Base-by-base conservation (phyloP, 805 yeast genomes). In the Pichia occidentalis region DNA sequence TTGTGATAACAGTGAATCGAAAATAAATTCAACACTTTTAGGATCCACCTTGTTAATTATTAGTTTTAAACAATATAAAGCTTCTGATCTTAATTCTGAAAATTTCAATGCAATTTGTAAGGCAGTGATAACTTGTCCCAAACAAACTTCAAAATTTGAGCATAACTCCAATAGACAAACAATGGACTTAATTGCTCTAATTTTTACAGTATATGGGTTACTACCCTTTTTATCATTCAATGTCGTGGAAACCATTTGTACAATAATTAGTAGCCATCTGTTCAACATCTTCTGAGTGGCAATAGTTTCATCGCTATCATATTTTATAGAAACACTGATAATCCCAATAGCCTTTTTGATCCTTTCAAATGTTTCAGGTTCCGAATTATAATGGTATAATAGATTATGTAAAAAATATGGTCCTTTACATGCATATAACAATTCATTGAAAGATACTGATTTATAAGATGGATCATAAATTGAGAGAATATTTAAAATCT, bases 101-200 rank as follows among this genome's bases (percentile, higher is more conserved):
- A 70, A 71, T 27, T 80, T 87, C 17, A 88, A 59, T 0, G 90
- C 80, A 1, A 87, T 77, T 53, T 86, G 95, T 10, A 90, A 61
- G 49, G 95, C 83, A 2, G 95, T 82, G 42, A 85, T 80, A 4
- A 90, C 74, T 54, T 88, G 97, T 0, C 95, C 94, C 4, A 75
- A 71, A 22, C 83, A 72, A 12, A 77, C 66, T 19, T 68, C 60
- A 37, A 57, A 63, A 5, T 71, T 70, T 2, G 50, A 40, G 2
- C 76, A 62, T 2, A 76, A 59, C 29, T 69, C 65, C 6, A 84
- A 74, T 18, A 90, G 59, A 40, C 80, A 74, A 26, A 79, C 74
- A 22, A 90, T 71, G 1, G 95, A 96, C 39, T 75, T 65, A 3
- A 90, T 67, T 1, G 90, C 80, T 25, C 75, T 70, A 1, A 79